A percentile compares a stretch with the other conserved stretches of the same genome.
Conservation (phyloP, 2,329 filamentous ascomycete species). For the Trichoderma gracile region DNA sequence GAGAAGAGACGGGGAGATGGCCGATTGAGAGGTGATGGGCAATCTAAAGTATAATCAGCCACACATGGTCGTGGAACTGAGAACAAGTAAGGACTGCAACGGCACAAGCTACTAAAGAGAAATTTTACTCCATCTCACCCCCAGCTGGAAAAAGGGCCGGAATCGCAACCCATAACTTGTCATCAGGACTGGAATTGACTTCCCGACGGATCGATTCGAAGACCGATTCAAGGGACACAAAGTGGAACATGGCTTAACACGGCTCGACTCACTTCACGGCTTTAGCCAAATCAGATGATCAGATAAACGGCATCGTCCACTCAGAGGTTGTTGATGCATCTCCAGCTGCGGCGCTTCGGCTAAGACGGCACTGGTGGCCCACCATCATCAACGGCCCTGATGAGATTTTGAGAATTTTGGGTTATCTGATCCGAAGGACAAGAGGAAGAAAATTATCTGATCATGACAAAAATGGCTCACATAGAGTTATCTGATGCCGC, state of each 20-base stretch:
- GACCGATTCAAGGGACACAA: not conserved
- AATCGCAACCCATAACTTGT: not conserved
- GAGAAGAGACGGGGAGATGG: not conserved
- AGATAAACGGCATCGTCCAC: constrained; percentile 17
- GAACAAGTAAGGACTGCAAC: too few species aligned
- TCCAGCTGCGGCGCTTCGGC: constrained; percentile 20
- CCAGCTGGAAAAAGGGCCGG: not conserved
- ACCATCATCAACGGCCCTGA: not conserved
- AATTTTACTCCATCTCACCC: not conserved
- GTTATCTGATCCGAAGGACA: constrained; percentile 14
- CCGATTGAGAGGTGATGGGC: not conserved
- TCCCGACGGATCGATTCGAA: constrained; percentile 12
- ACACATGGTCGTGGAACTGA: not conserved
- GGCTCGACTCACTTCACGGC: not conserved
- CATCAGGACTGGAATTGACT: constrained; percentile 10
- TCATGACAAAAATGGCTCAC: constrained; percentile 21
- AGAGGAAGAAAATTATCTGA: constrained; percentile 5
- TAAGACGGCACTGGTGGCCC: constrained; percentile 21
- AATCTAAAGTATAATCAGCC: constrained; percentile 18
- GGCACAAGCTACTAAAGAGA: not conserved
- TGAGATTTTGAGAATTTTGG: not conserved
- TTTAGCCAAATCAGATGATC: constrained; percentile 24
- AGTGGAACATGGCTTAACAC: constrained; percentile 2
- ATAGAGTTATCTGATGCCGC: constrained; percentile 22
- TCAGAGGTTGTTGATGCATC: constrained; percentile 13